A percentile compares a stretch with the other conserved stretches of the same genome.
phyloP scores from a whole-genome alignment of 305 asterid genomes.

The Andrographis paniculata region DNA sequence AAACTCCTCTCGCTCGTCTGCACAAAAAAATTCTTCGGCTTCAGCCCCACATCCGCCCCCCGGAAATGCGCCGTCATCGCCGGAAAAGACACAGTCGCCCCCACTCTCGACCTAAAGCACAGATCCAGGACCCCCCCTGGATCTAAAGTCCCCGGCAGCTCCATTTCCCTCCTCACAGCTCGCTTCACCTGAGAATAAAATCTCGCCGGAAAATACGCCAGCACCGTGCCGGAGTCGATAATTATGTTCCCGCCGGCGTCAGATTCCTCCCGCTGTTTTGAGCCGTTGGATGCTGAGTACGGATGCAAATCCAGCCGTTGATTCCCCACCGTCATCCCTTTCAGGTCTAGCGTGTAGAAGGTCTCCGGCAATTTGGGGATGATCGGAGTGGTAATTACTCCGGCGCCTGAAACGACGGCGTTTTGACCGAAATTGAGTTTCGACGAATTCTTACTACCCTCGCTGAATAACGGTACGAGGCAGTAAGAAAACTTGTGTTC shows the following conservation, averaged over 20 bases:
- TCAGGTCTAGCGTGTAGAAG: slow-evolving; percentile 33
- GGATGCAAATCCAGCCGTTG: slow-evolving; percentile 10
- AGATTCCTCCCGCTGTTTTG: too few relatives aligned
- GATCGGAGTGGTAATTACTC: slow-evolving; percentile 35
- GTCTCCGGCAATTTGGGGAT: slow-evolving; percentile 17
- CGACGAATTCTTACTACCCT: too few relatives aligned
- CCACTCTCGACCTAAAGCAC: slow-evolving; percentile 21
- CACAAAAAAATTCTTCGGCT: slow-evolving; percentile 21
- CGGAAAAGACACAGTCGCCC: slow-evolving; percentile 27
- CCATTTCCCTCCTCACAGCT: slow-evolving; percentile 19
- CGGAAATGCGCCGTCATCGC: slow-evolving; percentile 31
- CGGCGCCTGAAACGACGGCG: slow-evolving; percentile 28
- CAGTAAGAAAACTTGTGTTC: slow-evolving; percentile 49
- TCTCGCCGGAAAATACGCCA: slow-evolving; percentile 27
- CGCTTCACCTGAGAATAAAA: slow-evolving; percentile 17
- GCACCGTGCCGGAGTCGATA: slow-evolving; percentile 45
- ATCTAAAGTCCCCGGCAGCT: slow-evolving; percentile 8
- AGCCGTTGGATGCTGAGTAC: not conserved
- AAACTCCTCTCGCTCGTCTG: slow-evolving; percentile 7
- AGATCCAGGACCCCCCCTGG: slow-evolving; percentile 23
- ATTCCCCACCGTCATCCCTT: slow-evolving; percentile 37
- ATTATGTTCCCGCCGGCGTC: slow-evolving; percentile 36
- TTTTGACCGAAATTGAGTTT: slow-evolving; percentile 46
- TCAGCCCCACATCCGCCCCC: slow-evolving; percentile 34
- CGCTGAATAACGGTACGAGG: slow-evolving; percentile 32